phyloP scores from a whole-genome alignment of 2,329 filamentous ascomycete genomes.

The Lachnellula occidentalis region DNA sequence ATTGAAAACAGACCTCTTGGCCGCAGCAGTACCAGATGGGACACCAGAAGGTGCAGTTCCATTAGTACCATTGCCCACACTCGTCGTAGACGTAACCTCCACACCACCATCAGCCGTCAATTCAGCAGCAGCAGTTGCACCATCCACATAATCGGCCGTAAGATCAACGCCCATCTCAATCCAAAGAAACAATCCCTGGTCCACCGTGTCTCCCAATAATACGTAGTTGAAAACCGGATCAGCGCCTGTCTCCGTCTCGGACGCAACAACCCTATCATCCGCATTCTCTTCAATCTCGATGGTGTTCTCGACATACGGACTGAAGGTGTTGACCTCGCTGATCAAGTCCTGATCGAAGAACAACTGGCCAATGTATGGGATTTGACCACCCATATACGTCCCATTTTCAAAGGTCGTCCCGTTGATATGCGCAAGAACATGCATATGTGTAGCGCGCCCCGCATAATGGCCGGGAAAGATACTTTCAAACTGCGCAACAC shows the following conservation, averaged over 20 bases:
- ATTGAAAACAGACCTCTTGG: no score
- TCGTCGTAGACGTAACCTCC: neutral
- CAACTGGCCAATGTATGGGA: conserved; percentile 57
- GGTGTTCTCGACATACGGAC: conserved; percentile 44
- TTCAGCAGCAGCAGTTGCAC: neutral
- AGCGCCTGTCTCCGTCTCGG: conserved; percentile 38
- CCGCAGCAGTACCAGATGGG: no score
- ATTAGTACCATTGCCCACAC: no score
- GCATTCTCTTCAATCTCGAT: conserved; percentile 43
- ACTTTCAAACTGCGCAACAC: conserved; percentile 38
- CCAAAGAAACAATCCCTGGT: conserved; percentile 50
- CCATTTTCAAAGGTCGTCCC: conserved; percentile 36
- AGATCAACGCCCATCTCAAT: conserved; percentile 39
- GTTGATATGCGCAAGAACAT: conserved; percentile 41
- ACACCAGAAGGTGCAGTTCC: no score
- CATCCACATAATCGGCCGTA: neutral
- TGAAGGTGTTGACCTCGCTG: conserved; percentile 40
- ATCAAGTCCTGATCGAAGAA: conserved; percentile 60
- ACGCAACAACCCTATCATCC: conserved; percentile 42
- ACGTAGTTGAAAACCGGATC: conserved; percentile 54
- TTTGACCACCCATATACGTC: conserved; percentile 44
- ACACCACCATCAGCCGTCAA: neutral
- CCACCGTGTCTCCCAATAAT: conserved; percentile 46
- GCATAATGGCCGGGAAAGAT: conserved; percentile 43
- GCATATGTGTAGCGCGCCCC: conserved; percentile 43